Base-by-base conservation (phyloP, 2,329 filamentous ascomycete genomes). In the Claviceps pusilla region DNA sequence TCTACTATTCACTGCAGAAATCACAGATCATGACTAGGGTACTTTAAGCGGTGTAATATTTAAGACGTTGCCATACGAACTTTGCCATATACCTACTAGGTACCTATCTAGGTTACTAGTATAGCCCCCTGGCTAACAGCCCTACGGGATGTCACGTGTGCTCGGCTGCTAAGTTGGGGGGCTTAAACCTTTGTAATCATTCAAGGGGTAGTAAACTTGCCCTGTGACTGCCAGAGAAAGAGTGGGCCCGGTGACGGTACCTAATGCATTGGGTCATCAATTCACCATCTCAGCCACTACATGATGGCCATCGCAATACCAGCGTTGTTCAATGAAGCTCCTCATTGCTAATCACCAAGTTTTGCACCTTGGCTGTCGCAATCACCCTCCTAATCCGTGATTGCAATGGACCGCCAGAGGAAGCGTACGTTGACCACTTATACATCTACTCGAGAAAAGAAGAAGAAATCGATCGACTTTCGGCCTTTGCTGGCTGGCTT, bases 401-500 rank as follows among this genome's bases (percentile, higher is more conserved):
- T 53, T 46, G 54, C 47, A 46, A 55, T 55, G 54, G 48, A 55
- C 28, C 50, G 47, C 41, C 54, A 55, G 35, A 55, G 50, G 33
- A 55, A 55, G 50, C 51, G 54, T 55, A 50, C 51, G 54, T 53
- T 33, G 7, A 16, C 35, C 31, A 48, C 1, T 37, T 6, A 12
- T 11, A 4, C 7, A 16, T 50, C 9, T 24, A 16, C 10, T 11
- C 6, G 31, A 41, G 10, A 50, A 31, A 9, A 33, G 6, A 33
- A 33, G 31, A 33, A 24, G 24, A 24, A 1, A n/a, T 11, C 4
- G 37, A 48, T n/a, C 41, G 4, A 35, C 12, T 4, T 31, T 35
- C 4, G 45, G 10, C 10, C 7, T 6, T 48, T 4, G 16, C 19
- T 39, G 43, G 31, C 24, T n/a, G 39, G 39, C 31, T 2, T 29